phyloP scores from a whole-genome alignment of 495 filamentous ascomycete genomes.

The Talaromyces liani region DNA sequence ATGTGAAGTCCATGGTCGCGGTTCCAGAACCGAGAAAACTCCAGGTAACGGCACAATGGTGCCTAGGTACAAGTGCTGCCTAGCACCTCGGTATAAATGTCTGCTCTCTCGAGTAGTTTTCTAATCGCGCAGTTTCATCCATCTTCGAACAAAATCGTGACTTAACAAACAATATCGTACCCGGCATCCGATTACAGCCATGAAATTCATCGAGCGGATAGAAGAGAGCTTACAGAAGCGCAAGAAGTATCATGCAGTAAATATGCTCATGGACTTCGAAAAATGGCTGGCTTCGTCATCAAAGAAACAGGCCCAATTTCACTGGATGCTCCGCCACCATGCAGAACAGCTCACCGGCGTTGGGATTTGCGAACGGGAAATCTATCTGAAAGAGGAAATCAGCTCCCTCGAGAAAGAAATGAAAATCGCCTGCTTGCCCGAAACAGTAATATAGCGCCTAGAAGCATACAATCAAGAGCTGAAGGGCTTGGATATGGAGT shows the following conservation, averaged over 20 bases:
- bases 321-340: neutral
- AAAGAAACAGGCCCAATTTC: neutral
- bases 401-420: neutral
- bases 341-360: neutral
- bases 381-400: slow-evolving; percentile 3
- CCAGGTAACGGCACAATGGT: too few species aligned
- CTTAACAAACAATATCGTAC: neutral
- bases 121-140: too few species aligned
- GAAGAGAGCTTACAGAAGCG: neutral
- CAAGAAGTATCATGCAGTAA: neutral
- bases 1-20: too few species aligned
- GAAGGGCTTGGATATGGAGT: neutral
- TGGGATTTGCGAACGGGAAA: neutral
- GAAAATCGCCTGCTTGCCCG: neutral
- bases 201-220: slow-evolving; percentile 3
- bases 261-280: slow-evolving; percentile 2
- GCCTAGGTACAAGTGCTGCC: too few species aligned
- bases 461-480: neutral
- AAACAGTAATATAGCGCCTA: neutral
- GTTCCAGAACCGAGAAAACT: too few species aligned
- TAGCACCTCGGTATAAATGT: too few species aligned
- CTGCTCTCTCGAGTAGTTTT: too few species aligned
- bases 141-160: neutral
- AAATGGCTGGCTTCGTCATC: slow-evolving; percentile 1
- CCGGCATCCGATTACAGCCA: neutral